Conservation (phyloP, 1,139 yeast species). For the Meyerozyma smithsonii region DNA sequence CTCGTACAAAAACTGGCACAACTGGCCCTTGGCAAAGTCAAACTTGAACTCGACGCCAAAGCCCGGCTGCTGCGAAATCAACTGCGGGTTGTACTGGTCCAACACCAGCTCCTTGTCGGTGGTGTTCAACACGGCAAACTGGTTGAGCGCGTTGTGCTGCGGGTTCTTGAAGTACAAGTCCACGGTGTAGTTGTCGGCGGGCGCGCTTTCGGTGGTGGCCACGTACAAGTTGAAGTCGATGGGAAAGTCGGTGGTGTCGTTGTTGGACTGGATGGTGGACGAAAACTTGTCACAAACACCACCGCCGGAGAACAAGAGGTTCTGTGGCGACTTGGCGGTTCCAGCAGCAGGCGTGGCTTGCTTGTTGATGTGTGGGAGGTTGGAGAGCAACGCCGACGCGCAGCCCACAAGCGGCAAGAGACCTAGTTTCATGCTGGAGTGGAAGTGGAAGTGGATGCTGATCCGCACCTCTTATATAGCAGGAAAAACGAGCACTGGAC, state of each 20-base stretch:
- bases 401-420: constrained; percentile 5
- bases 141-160: constrained; percentile 10
- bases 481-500: too few species aligned
- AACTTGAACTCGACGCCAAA: constrained; percentile 18
- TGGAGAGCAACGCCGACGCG: constrained; percentile 9
- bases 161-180: constrained; percentile 18
- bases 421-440: too few species aligned
- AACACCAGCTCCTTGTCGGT: constrained; percentile 13
- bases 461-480: too few species aligned
- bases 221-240: constrained; percentile 17
- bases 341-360: constrained; percentile 5
- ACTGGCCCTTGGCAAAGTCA: constrained; percentile 14
- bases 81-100: constrained; percentile 13
- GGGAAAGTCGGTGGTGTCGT: constrained; percentile 14
- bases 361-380: constrained; percentile 11
- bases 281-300: constrained; percentile 18
- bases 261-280: constrained; percentile 13
- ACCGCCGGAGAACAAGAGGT: constrained; percentile 13
- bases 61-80: constrained; percentile 15
- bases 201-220: constrained; percentile 9
- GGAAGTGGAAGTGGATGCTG: too few species aligned
- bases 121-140: constrained; percentile 14
- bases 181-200: constrained; percentile 15
- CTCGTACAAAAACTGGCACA: constrained; percentile 18
- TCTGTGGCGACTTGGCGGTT: constrained; percentile 11